Evolutionary conservation across 805 yeast species (phyloP).

Genomic region (Cyberlindnera nakhonratchasimensis): DNA sequence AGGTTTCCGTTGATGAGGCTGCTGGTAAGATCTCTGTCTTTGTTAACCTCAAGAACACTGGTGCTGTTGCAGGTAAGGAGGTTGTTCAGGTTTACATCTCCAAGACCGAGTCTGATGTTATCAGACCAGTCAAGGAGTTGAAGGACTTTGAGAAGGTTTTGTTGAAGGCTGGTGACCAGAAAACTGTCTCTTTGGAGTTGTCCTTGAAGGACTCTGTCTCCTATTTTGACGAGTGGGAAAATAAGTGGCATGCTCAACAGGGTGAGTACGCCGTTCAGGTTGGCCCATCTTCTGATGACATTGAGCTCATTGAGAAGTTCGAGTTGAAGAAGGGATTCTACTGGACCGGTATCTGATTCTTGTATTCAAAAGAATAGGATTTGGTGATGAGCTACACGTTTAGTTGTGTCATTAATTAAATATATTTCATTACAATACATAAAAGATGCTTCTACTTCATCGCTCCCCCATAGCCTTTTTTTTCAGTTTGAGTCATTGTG

Average conservation of each 20-base stretch:
- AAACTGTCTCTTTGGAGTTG: conserved; percentile 35
- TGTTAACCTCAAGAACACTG: conserved; percentile 46
- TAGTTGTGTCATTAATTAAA: too few relatives aligned
- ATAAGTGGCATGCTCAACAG: conserved; percentile 49
- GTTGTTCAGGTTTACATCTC: conserved; percentile 52
- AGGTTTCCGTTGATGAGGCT: conserved; percentile 30
- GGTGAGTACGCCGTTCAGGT: conserved; percentile 49
- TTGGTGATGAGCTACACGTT: too few relatives aligned
- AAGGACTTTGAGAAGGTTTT: conserved; percentile 52
- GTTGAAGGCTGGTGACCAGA: conserved; percentile 42
- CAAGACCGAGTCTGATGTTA: conserved; percentile 33
- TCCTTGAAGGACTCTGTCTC: conserved; percentile 49
- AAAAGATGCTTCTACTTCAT: too few relatives aligned
- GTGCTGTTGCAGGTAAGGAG: conserved; percentile 49
- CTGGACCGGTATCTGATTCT: conserved; percentile 17
- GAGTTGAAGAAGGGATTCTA: conserved; percentile 25
- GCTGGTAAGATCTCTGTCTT: conserved; percentile 27
- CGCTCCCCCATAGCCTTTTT: too few relatives aligned
- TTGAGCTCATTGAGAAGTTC: conserved; percentile 24
- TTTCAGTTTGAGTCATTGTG: conserved; percentile 24
- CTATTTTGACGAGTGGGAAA: conserved; percentile 46
- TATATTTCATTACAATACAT: not conserved
- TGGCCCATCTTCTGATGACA: conserved; percentile 38
- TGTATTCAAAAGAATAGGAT: too few relatives aligned
- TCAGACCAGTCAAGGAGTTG: conserved; percentile 57